Conservation (phyloP, 1,284 basidiomycete species). For the Ceratobasidium sp. region DNA sequence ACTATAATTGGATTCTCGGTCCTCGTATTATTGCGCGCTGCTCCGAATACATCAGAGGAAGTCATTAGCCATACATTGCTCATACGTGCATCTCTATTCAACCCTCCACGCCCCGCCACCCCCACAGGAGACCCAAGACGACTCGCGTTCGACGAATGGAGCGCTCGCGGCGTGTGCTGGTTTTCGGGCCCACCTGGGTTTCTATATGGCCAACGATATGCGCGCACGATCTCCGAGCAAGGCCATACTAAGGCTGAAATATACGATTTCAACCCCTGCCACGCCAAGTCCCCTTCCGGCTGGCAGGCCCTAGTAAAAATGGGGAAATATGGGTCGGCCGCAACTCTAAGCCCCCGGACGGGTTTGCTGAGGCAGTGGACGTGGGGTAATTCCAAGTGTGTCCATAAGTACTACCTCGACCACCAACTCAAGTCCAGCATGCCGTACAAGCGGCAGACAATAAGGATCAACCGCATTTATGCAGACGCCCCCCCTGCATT, state of each 20-base stretch:
- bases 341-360: constrained; percentile 1
- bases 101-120: background rate
- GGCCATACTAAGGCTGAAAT: constrained; percentile 8
- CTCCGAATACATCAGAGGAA: background rate
- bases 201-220: constrained; percentile 25
- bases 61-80: constrained; percentile 28
- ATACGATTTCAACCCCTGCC: constrained; percentile 40
- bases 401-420: constrained; percentile 27
- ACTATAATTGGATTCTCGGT: constrained; percentile 29
- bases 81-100: constrained; percentile 15
- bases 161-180: constrained; percentile 17
- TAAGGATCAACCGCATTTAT: background rate
- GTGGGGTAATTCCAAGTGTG: background rate
- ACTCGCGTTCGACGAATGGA: constrained; percentile 29
- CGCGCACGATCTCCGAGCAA: background rate
- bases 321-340: background rate
- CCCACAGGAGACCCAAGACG: background rate
- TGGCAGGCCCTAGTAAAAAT: constrained; percentile 16
- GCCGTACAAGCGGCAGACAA: constrained; percentile 27
- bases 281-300: constrained; percentile 2
- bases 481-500: background rate
- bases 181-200: constrained; percentile 19
- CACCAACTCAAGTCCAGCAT: constrained; percentile 19
- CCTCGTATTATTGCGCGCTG: background rate
- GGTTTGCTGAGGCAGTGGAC: background rate